phyloP scores from a whole-genome alignment of 805 yeast species.

The Starmerella bacillaris region DNA sequence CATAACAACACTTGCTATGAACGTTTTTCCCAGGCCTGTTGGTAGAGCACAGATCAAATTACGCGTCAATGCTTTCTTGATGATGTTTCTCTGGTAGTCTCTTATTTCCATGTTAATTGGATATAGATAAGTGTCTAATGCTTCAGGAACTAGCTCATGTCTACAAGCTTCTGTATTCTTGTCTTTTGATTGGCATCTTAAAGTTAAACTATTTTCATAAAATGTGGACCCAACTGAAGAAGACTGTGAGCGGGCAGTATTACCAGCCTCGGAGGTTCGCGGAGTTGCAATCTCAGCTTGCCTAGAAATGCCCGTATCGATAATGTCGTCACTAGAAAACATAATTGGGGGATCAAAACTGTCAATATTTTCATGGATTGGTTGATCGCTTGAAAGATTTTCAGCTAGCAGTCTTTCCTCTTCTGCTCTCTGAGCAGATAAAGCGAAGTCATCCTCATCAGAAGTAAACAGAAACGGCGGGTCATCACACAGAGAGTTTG shows the following conservation, averaged over 20 bases:
- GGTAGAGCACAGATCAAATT: conserved; percentile 83
- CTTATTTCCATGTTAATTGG: conserved; percentile 74
- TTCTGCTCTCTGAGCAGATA: neutral
- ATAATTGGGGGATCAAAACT: no score
- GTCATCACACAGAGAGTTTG: no score
- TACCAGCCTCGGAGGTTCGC: no score
- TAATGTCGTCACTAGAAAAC: no score
- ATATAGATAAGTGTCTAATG: conserved; percentile 40
- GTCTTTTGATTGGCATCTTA: neutral
- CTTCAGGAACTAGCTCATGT: conserved; percentile 30
- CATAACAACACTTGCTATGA: conserved; percentile 89
- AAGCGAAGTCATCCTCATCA: neutral
- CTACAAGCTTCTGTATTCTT: neutral
- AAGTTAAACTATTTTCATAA: neutral
- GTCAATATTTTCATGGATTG: no score
- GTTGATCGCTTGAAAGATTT: neutral
- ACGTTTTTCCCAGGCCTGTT: conserved; percentile 93
- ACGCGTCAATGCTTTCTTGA: conserved; percentile 47
- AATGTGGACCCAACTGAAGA: neutral
- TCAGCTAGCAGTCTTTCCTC: neutral
- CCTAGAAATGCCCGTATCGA: no score
- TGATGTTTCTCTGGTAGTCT: conserved; percentile 76
- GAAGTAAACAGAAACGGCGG: neutral
- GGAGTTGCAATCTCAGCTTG: no score
- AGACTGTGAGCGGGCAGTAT: no score